These are phyloP conservation scores for Salvia miltiorrhiza DNA, from an alignment of 257 asterid genomes.

Conservation along the genomic window DNA sequence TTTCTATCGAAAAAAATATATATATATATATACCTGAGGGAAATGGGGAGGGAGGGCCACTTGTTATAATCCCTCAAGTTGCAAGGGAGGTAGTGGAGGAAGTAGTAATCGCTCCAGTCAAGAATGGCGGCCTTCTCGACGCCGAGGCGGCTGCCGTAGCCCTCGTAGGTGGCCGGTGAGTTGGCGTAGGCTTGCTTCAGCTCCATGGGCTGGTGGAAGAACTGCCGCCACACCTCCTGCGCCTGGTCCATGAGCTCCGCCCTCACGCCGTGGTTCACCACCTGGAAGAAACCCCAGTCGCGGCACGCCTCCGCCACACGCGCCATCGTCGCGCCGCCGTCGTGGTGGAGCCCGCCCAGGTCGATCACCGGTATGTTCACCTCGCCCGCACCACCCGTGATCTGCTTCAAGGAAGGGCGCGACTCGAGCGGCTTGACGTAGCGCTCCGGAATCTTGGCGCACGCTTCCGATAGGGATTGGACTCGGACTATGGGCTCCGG, in stretches of 20 bases:
- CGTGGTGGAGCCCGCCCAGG: constrained; percentile 30
- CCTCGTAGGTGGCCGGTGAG: constrained; percentile 74
- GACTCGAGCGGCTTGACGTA: constrained; percentile 50
- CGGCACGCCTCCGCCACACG: constrained; percentile 54
- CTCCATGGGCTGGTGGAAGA: constrained; percentile 69
- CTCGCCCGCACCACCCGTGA: neutral
- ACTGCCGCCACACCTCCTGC: constrained; percentile 61
- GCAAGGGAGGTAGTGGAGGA: constrained; percentile 66
- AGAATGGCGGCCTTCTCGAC: constrained; percentile 77
- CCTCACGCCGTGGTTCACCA: constrained; percentile 68
- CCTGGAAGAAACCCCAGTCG: constrained; percentile 85
- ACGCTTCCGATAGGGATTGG: constrained; percentile 55
- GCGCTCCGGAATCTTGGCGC: constrained; percentile 42
- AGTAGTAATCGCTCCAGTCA: constrained; percentile 95
- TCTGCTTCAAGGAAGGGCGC: constrained; percentile 24
- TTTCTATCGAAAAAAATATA: no score
- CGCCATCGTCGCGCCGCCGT: neutral
- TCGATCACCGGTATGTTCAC: constrained; percentile 55
- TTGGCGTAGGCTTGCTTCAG: constrained; percentile 61
- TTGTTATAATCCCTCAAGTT: constrained; percentile 56
- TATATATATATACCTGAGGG: constrained; percentile 63
- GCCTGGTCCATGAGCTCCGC: constrained; percentile 60
- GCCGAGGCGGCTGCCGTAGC: constrained; percentile 85
- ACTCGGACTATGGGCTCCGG: constrained; percentile 84
- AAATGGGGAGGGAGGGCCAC: constrained; percentile 72